Evolutionary conservation across 108 stramenopile species (phyloP).

Genomic region (Nannochloropsis gaditana): DNA sequence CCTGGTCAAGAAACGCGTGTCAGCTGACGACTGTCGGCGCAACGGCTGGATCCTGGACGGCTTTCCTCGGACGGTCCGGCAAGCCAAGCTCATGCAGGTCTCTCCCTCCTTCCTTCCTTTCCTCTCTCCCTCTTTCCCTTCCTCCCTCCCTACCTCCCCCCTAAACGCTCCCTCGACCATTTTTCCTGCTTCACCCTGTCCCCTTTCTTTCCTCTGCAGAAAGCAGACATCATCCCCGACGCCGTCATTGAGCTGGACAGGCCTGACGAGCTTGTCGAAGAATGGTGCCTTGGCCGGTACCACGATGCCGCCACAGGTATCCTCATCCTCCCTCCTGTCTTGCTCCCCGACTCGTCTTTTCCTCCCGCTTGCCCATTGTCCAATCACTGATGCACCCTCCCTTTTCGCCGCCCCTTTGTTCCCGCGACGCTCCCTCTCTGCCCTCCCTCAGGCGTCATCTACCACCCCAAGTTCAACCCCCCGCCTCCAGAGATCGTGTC

Average conservation of each 20-base stretch:
- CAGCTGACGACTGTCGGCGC: conserved; percentile 26
- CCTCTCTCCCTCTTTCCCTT: not conserved
- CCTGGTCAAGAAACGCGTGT: conserved; percentile 27
- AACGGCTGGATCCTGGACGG: conserved; percentile 45
- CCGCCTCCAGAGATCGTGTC: not conserved
- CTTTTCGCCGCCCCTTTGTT: not conserved
- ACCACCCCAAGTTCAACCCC: not conserved
- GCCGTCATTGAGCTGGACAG: conserved; percentile 39
- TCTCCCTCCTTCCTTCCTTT: not conserved
- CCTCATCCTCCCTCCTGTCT: not conserved
- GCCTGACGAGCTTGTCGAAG: conserved; percentile 45
- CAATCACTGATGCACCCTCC: conserved; percentile 40
- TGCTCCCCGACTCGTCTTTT: conserved; percentile 55
- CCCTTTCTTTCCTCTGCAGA: not conserved
- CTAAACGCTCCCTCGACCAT: not conserved
- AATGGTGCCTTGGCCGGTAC: conserved; percentile 42
- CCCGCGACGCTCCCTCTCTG: not conserved
- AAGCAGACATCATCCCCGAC: conserved; percentile 30
- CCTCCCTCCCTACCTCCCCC: conserved; percentile 32
- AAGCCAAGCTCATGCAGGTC: conserved; percentile 21
- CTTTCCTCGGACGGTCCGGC: conserved; percentile 28
- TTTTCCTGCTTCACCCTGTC: not conserved
- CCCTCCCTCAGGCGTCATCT: not conserved
- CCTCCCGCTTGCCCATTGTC: conserved; percentile 29
- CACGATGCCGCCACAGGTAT: not conserved